These are phyloP conservation scores for Dicorynia guianensis DNA, from an alignment of 306 rosid species.

Conservation along the genomic window DNA sequence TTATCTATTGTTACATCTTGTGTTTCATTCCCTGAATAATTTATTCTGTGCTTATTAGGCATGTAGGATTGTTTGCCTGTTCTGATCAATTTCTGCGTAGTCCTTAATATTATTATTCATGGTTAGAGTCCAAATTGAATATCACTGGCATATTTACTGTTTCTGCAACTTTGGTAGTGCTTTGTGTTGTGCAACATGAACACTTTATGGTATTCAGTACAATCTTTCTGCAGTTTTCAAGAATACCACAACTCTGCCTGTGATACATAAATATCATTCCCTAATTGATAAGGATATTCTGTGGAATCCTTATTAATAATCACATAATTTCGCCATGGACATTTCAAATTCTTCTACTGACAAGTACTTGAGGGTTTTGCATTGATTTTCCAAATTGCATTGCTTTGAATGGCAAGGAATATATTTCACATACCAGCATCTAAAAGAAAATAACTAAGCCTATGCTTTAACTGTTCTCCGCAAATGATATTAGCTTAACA, in stretches of 20 bases:
- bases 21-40: neutral
- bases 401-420: no score
- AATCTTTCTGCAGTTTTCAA: neutral
- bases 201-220: neutral
- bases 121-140: neutral
- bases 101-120: neutral
- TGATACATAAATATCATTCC: neutral
- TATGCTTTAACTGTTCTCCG: neutral
- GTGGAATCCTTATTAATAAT: neutral
- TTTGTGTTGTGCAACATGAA: neutral
- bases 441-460: neutral
- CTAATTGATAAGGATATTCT: neutral
- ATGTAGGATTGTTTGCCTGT: neutral
- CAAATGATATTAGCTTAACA: no score
- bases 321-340: neutral
- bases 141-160: neutral
- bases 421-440: neutral
- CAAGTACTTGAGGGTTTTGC: neutral
- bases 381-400: neutral
- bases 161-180: neutral
- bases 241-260: neutral
- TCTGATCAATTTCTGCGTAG: neutral
- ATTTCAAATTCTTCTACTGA: neutral
- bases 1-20: constrained; percentile 8
- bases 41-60: neutral